A percentile compares a stretch with the other conserved stretches of the same genome.
Conservation (phyloP, 2,329 filamentous ascomycete species). For the Davidsoniella virescens region DNA sequence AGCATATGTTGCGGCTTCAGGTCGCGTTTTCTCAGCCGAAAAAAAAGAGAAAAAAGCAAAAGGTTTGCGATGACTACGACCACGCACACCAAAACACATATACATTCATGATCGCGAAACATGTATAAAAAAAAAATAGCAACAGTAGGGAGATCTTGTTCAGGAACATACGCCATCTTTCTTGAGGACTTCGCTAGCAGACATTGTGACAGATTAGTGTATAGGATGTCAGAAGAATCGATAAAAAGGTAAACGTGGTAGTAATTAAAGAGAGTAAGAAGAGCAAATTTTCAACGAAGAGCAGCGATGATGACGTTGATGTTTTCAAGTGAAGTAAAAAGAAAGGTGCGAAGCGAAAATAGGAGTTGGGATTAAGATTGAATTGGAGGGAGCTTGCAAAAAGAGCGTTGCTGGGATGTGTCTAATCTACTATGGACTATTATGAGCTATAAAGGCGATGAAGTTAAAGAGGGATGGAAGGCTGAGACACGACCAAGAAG, state of each 20-base stretch:
- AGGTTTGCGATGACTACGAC: no score
- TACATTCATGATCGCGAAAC: no score
- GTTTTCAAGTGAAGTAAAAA: background rate
- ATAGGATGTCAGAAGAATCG: background rate
- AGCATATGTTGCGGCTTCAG: background rate
- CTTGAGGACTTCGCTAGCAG: background rate
- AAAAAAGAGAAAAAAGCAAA: no score
- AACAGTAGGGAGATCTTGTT: no score
- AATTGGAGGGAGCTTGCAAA: conserved; percentile 3
- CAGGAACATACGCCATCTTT: conserved; percentile 7
- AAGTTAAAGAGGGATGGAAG: conserved; percentile 10
- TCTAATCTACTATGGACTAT: background rate
- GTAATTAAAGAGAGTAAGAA: background rate
- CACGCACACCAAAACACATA: no score
- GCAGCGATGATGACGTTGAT: background rate
- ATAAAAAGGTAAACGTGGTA: background rate
- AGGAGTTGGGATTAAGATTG: background rate
- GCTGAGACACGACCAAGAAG: conserved; percentile 10
- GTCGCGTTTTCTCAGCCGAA: background rate
- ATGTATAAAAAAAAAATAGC: no score
- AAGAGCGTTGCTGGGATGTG: conserved; percentile 2
- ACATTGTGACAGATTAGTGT: conserved; percentile 2
- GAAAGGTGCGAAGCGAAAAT: background rate
- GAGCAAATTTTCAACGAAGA: background rate
- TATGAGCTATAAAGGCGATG: background rate